phyloP scores from a whole-genome alignment of 75 land plant genomes.

The Pinus taeda region DNA sequence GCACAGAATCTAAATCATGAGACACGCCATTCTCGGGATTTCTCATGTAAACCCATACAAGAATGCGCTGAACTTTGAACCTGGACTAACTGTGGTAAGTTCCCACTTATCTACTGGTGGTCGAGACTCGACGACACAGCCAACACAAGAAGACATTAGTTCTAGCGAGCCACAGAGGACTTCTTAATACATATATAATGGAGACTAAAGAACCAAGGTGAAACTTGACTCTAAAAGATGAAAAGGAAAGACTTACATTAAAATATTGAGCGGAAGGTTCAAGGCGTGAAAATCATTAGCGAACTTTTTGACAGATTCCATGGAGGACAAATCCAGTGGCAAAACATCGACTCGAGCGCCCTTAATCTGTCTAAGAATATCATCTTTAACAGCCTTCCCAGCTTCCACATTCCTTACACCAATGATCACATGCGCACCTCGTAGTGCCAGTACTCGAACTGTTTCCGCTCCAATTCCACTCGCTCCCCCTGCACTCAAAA shows the following conservation, averaged over 20 bases:
- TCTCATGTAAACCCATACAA: too few species aligned
- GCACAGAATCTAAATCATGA: too few species aligned
- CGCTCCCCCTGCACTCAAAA: constrained; percentile 42
- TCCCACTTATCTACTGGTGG: too few species aligned
- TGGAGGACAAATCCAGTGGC: constrained; percentile 50
- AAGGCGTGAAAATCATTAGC: constrained; percentile 37
- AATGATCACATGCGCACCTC: constrained; percentile 57
- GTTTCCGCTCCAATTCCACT: constrained; percentile 66
- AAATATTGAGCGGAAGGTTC: constrained; percentile 55
- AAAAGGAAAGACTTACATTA: constrained; percentile 30
- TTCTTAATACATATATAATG: too few species aligned
- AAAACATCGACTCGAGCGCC: constrained; percentile 35
- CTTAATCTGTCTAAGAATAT: constrained; percentile 19
- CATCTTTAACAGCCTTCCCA: constrained; percentile 36
- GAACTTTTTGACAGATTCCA: constrained; percentile 40
- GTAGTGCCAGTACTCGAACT: constrained; percentile 45
- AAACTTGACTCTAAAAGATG: too few species aligned
- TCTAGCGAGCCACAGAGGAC: too few species aligned
- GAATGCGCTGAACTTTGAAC: too few species aligned
- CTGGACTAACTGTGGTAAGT: too few species aligned
- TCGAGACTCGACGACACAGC: too few species aligned
- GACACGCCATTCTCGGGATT: too few species aligned
- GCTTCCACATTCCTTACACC: constrained; percentile 39
- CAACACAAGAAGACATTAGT: too few species aligned
- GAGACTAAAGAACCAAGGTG: too few species aligned